Base-by-base conservation (phyloP, 768 basidiomycete genomes). In the Russula sp. region DNA sequence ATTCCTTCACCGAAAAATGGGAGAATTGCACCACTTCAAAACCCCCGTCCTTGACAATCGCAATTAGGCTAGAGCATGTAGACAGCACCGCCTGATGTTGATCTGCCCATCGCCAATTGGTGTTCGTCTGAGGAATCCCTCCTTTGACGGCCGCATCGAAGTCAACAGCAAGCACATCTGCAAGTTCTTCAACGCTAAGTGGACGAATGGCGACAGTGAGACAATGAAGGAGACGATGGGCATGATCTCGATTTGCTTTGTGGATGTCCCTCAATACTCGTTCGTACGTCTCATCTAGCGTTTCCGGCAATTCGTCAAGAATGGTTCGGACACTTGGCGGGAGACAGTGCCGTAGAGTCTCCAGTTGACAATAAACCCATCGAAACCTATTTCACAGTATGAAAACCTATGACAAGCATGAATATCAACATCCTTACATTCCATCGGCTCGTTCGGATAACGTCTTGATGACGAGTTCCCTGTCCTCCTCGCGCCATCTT, bases 401-500 rank as follows among this genome's bases (percentile, higher is more conserved):
- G 7, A 46, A 22, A 1, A n/a, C 5, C 7, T 14, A 10, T 43
- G 14, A 22, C 25, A 2, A 3, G 1, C 7, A 22, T 18, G 14
- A 3, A 56, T 32, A 43, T 13, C 7, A 6, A 45, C 5, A 9
- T 29, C 18, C 48, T 42, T 10, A 61, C 60, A 45, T 61, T 18
- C 60, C 50, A 25, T 59, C 42, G 2, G 57, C 56, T 16, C n/a
- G 29, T 20, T 51, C 42, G 1, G 56, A 39, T 10, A 62, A 56
- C 0, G 14, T n/a, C 5, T 63, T 8, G 0, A 63, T 45, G 14
- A 59, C 50, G 7, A 59, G 18, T 0, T 34, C 13, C 32, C 14
- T 53, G 14, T 58, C 56, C 18, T 63, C 61, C 5, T 50, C 57
- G 4, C 43, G 47, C 61, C 61, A 63, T 51, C 48, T 59, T 38